These are phyloP conservation scores for Scytalidium sp. DNA, from an alignment of 2,329 filamentous ascomycete genomes.

Conservation along the genomic window DNA sequence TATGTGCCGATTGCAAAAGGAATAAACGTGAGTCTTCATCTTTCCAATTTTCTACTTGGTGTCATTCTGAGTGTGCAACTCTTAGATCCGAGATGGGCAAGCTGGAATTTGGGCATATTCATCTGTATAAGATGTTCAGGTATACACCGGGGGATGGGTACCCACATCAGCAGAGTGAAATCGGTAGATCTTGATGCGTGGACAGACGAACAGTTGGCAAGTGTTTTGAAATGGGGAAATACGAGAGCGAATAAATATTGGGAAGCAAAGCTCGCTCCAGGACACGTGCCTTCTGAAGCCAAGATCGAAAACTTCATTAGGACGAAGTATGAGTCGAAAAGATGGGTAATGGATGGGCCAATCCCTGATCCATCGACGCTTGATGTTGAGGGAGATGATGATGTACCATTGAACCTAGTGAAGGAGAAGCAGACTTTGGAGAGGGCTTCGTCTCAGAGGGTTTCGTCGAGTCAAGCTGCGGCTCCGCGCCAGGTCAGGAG, in stretches of 20 bases:
- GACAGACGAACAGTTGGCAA: constrained; percentile 97
- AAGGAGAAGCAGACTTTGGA: constrained; percentile 66
- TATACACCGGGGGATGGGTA: constrained; percentile 98
- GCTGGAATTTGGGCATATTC: constrained; percentile 97
- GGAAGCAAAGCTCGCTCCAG: constrained; percentile 89
- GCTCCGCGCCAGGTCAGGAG: constrained; percentile 27
- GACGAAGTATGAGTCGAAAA: constrained; percentile 97
- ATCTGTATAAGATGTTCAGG: constrained; percentile 98
- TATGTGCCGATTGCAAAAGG: constrained; percentile 96
- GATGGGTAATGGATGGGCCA: constrained; percentile 98
- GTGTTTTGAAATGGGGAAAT: constrained; percentile 94
- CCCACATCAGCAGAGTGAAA: constrained; percentile 96
- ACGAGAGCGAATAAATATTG: constrained; percentile 97
- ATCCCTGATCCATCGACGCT: constrained; percentile 91
- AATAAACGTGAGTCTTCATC: constrained; percentile 83
- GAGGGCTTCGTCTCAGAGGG: constrained; percentile 35
- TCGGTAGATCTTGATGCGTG: constrained; percentile 97
- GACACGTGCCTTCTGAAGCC: constrained; percentile 89
- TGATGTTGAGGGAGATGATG: constrained; percentile 81
- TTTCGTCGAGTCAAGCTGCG: constrained; percentile 26
- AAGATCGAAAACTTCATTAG: constrained; percentile 99
- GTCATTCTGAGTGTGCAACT: neutral
- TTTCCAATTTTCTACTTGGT: constrained; percentile 1
- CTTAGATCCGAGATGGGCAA: constrained; percentile 94
- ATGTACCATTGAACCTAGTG: constrained; percentile 62